These are phyloP conservation scores for Aspergillus ibericus DNA, from an alignment of 2,329 filamentous ascomycete species.

Conservation along the genomic window DNA sequence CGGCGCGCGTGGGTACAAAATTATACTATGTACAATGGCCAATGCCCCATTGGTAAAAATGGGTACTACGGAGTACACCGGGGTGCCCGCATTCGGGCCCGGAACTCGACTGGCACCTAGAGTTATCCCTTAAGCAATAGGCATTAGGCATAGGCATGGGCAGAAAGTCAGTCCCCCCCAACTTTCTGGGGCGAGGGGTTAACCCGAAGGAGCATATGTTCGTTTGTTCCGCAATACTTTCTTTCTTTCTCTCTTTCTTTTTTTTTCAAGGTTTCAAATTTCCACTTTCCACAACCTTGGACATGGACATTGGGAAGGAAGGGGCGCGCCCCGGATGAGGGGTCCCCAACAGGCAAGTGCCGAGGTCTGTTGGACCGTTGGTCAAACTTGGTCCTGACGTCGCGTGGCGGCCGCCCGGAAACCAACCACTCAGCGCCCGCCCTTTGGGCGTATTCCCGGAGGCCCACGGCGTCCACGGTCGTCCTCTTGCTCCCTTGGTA, in stretches of 20 bases:
- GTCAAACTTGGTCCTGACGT: neutral
- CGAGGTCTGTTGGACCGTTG: slow-evolving; percentile 2
- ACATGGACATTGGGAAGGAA: too few species aligned
- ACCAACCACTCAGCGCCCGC: slow-evolving; percentile 1
- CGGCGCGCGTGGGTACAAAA: neutral
- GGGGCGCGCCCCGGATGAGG: slow-evolving; percentile 1
- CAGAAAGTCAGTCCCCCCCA: neutral
- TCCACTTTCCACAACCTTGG: neutral
- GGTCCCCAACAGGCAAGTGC: slow-evolving; percentile 9
- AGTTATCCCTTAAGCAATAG: too few species aligned
- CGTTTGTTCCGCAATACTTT: too few species aligned
- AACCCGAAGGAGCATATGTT: neutral
- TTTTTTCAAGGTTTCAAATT: too few species aligned
- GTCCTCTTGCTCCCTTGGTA: too few species aligned
- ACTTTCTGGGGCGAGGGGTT: neutral
- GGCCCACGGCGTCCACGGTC: neutral
- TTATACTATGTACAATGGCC: too few species aligned
- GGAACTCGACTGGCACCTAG: too few species aligned
- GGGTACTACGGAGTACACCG: too few species aligned
- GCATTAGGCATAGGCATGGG: too few species aligned
- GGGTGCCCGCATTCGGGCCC: too few species aligned
- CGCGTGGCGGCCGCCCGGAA: slow-evolving; percentile 2
- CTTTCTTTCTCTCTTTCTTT: too few species aligned
- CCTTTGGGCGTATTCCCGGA: neutral
- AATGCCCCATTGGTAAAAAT: too few species aligned